Conservation (phyloP, 495 filamentous ascomycete genomes). For the Parathielavia appendiculata region DNA sequence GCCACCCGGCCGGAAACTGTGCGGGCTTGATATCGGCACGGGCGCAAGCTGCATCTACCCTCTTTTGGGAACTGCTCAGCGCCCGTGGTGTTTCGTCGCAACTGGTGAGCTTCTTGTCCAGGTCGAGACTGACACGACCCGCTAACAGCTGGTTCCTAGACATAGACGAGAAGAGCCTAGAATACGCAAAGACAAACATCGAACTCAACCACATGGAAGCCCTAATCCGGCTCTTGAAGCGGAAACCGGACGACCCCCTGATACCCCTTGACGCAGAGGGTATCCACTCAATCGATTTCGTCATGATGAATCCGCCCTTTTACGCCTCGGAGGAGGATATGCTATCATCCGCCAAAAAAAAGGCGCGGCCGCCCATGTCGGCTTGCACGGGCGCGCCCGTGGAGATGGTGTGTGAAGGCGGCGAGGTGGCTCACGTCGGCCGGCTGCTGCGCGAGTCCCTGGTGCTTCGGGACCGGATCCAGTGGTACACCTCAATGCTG, state of each 20-base stretch:
- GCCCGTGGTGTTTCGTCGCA: conserved; percentile 69
- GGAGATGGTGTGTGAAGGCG: conserved; percentile 85
- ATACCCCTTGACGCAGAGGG: conserved; percentile 56
- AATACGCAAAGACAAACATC: conserved; percentile 61
- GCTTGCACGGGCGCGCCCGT: conserved; percentile 74
- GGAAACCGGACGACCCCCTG: conserved; percentile 47
- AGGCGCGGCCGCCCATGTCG: conserved; percentile 63
- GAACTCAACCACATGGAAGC: conserved; percentile 55
- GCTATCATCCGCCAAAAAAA: conserved; percentile 55
- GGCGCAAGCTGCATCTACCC: conserved; percentile 91
- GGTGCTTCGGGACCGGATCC: conserved; percentile 51
- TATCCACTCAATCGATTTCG: conserved; percentile 68
- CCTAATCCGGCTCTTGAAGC: conserved; percentile 60
- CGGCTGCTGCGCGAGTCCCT: conserved; percentile 73
- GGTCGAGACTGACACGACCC: conserved; percentile 6
- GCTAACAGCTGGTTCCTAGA: conserved; percentile 43
- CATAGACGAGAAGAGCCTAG: conserved; percentile 67
- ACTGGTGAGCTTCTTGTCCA: conserved; percentile 47
- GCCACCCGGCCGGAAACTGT: conserved; percentile 43
- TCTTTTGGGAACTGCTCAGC: conserved; percentile 65
- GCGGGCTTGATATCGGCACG: conserved; percentile 85
- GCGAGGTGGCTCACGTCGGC: conserved; percentile 74
- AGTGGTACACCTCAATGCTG: conserved; percentile 91
- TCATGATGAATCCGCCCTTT: conserved; percentile 94
- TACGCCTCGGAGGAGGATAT: conserved; percentile 71